Evolutionary conservation across 441 rosid species (phyloP), one percentile per base, ranked within the genome.

Genomic region (Gossypium trilobum): DNA sequence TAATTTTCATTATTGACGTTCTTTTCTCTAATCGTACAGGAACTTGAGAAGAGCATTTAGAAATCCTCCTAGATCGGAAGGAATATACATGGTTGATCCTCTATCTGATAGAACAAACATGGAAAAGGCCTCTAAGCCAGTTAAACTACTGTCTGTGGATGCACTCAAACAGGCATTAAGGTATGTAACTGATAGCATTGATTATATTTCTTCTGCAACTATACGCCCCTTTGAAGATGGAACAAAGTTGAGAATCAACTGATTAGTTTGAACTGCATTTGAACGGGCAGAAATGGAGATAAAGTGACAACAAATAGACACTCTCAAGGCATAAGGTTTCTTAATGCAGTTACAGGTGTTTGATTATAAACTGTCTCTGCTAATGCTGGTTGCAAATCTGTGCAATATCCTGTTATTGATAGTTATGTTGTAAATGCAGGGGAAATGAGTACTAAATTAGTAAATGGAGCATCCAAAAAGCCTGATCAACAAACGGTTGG

Each of bases 311-410:
- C 98, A 74, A 91, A 85, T 71, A 57, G 84, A 68, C 85, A 87
- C 81, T 92, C 98, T n/a, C 98, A 95, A 71, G 99, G 99, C 63
- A 79, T 92, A 79, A 87, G 97, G 74, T 91, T 91, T 84, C 96
- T 94, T 60, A 89, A 84, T 68, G 89, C 91, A 83, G 83, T 91
- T 68, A 82, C 97, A 86, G 91, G 97, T 94, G 79, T 73, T 78
- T 22, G 13, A 75, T 71, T 51, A 67, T 44, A 66, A 10, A 29
- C 74, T 73, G 52, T 70, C 55, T 20, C 59, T 61, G 27, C 27
- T 42, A 31, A 29, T 70, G 72, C 65, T 67, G 14, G 58, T 56
- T 62, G 25, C 44, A 44, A 14, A 51, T 68, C 39, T 2, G 7
- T 65, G 11, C 5, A 10, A 20, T 65, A 64, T 64, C 54, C 46